These are phyloP conservation scores for Pseudocercospora vitis DNA, from an alignment of 2,329 filamentous ascomycete species.

Conservation along the genomic window DNA sequence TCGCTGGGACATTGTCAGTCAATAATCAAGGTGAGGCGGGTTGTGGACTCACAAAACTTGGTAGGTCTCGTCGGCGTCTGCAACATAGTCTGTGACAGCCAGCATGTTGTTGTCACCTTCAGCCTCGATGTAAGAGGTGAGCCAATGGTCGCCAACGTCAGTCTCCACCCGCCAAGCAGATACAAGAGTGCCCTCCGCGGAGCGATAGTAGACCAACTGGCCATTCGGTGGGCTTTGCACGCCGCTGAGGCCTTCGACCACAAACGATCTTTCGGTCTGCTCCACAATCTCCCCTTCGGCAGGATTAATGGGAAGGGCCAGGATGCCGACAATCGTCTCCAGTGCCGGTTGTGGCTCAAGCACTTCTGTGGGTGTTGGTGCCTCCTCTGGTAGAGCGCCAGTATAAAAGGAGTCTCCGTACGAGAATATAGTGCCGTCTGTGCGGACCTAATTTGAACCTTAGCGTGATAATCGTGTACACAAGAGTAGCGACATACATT, in stretches of 20 bases:
- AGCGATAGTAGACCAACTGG: constrained; percentile 57
- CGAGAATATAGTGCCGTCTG: constrained; percentile 58
- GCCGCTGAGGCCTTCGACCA: constrained; percentile 52
- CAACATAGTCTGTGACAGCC: constrained; percentile 59
- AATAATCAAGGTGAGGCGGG: neutral
- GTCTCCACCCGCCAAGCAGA: constrained; percentile 62
- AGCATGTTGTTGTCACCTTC: constrained; percentile 49
- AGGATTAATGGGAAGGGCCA: constrained; percentile 46
- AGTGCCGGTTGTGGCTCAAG: constrained; percentile 49
- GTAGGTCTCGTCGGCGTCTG: constrained; percentile 54
- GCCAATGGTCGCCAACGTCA: constrained; percentile 58
- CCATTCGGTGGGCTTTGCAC: constrained; percentile 56
- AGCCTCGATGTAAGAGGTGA: constrained; percentile 60
- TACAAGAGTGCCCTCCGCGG: constrained; percentile 48
- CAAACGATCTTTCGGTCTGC: constrained; percentile 36
- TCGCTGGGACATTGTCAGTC: constrained; percentile 30
- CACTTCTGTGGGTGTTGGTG: constrained; percentile 42
- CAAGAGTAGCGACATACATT: constrained; percentile 48
- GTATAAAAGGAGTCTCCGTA: constrained; percentile 55
- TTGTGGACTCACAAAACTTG: constrained; percentile 48
- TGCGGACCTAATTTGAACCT: constrained; percentile 45
- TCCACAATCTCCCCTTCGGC: constrained; percentile 43
- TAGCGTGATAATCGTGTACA: neutral
- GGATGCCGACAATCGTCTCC: constrained; percentile 42
- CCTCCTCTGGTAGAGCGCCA: constrained; percentile 46